Conservation (phyloP, 2,329 filamentous ascomycete genomes). For the Ophiocordyceps unilateralis region DNA sequence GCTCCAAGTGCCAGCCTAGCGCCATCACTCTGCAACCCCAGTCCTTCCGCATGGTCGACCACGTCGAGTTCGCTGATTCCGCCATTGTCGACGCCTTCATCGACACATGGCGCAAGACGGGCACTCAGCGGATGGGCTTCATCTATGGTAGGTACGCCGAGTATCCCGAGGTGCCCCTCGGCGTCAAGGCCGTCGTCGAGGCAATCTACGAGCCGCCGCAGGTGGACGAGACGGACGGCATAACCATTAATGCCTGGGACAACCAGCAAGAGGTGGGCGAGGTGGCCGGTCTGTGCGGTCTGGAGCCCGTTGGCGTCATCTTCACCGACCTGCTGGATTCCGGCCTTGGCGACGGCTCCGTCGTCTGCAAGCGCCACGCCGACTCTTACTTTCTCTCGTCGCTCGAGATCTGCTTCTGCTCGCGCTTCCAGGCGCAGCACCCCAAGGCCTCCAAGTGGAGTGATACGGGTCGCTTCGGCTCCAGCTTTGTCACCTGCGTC, state of each 20-base stretch:
- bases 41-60: conserved; percentile 89
- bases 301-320: conserved; percentile 81
- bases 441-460: conserved; percentile 94
- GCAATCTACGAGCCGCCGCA: conserved; percentile 96
- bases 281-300: conserved; percentile 64
- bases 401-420: conserved; percentile 77
- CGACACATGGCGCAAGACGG: conserved; percentile 79
- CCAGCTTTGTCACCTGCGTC: conserved; percentile 92
- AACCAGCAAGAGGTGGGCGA: conserved; percentile 70
- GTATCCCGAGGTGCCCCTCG: conserved; percentile 82
- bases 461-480: conserved; percentile 83
- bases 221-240: conserved; percentile 71
- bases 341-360: conserved; percentile 64
- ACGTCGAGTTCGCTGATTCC: conserved; percentile 85
- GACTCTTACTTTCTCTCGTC: conserved; percentile 93
- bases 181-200: conserved; percentile 88
- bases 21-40: conserved; percentile 92
- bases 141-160: conserved; percentile 83
- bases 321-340: conserved; percentile 85
- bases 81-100: conserved; percentile 77
- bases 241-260: conserved; percentile 71
- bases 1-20: conserved; percentile 93
- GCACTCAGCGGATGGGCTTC: conserved; percentile 70
- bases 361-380: conserved; percentile 86
- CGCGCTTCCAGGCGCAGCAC: conserved; percentile 72